phyloP scores from a whole-genome alignment of 495 filamentous ascomycete genomes.

The Aspergillus mulundensis region DNA sequence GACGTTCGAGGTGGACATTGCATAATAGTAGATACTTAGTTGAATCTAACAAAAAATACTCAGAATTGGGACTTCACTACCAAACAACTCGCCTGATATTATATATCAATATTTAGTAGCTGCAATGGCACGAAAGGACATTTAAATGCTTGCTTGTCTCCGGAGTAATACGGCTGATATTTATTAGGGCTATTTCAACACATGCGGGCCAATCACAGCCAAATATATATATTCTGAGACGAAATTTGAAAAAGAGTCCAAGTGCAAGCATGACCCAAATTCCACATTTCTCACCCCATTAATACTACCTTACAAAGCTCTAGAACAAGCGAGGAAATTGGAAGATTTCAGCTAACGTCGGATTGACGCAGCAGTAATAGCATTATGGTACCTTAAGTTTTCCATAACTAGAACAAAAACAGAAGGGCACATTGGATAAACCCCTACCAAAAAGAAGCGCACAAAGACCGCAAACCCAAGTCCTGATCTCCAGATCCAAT shows the following conservation, averaged over 20 bases:
- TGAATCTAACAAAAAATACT: neutral
- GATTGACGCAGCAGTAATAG: slow-evolving; percentile 5
- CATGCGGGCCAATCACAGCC: too few relatives aligned
- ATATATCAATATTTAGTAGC: too few relatives aligned
- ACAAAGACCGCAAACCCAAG: slow-evolving; percentile 22
- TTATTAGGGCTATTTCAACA: too few relatives aligned
- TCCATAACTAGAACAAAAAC: slow-evolving; percentile 19
- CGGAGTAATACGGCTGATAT: too few relatives aligned
- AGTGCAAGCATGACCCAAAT: too few relatives aligned
- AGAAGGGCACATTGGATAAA: slow-evolving; percentile 11
- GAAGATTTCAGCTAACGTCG: neutral
- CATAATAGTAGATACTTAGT: neutral
- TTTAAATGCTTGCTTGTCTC: too few relatives aligned
- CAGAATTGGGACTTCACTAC: too few relatives aligned
- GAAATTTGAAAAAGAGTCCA: too few relatives aligned
- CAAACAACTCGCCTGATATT: too few relatives aligned
- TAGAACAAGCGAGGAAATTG: neutral
- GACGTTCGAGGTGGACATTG: neutral
- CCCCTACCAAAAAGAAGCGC: slow-evolving; percentile 15
- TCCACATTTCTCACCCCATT: too few relatives aligned
- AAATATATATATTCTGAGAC: too few relatives aligned
- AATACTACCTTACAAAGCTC: neutral
- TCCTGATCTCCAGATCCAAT: slow-evolving; percentile 35
- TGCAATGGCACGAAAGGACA: too few relatives aligned
- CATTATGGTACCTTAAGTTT: slow-evolving; percentile 20